Evolutionary conservation across 164 flowering plant genomes (phyloP).

Genomic region (Kalanchoe fedtschenkoi): DNA sequence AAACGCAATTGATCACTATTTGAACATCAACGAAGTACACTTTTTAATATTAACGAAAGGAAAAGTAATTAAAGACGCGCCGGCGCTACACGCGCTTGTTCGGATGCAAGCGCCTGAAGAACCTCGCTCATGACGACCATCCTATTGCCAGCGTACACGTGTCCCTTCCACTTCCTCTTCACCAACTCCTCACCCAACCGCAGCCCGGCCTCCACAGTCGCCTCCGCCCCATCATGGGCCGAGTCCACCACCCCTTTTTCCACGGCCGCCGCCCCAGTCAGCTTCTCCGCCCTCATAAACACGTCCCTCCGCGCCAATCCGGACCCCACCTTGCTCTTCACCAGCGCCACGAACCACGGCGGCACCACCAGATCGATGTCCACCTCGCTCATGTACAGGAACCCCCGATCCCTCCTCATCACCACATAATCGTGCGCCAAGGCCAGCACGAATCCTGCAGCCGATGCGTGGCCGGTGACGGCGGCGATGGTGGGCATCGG

Average conservation of each 20-base stretch:
- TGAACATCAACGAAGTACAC: too few relatives aligned
- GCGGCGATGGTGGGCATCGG: constrained; percentile 59
- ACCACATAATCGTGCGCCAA: constrained; percentile 38
- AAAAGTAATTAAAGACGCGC: not conserved
- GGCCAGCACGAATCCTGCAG: constrained; percentile 47
- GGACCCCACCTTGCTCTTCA: constrained; percentile 23
- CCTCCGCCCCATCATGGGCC: constrained; percentile 28
- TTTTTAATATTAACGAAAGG: too few relatives aligned
- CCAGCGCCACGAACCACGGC: constrained; percentile 31
- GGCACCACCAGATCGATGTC: constrained; percentile 40
- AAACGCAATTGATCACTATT: too few relatives aligned
- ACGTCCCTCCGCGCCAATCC: constrained; percentile 21
- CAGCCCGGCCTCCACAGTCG: constrained; percentile 26
- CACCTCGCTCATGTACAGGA: constrained; percentile 48
- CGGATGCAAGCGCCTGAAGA: constrained; percentile 25
- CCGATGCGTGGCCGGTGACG: constrained; percentile 52
- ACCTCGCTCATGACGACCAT: constrained; percentile 29
- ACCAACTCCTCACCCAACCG: constrained; percentile 28
- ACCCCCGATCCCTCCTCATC: constrained; percentile 31
- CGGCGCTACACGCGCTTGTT: not conserved
- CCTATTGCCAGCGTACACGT: constrained; percentile 35
- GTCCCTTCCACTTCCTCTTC: constrained; percentile 30
- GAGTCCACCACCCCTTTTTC: constrained; percentile 35
- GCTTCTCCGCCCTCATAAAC: constrained; percentile 24
- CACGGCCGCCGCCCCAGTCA: constrained; percentile 32